Evolutionary conservation across 192 early-diverging fungal species (phyloP).

Genomic region (Linderina pennispora): DNA sequence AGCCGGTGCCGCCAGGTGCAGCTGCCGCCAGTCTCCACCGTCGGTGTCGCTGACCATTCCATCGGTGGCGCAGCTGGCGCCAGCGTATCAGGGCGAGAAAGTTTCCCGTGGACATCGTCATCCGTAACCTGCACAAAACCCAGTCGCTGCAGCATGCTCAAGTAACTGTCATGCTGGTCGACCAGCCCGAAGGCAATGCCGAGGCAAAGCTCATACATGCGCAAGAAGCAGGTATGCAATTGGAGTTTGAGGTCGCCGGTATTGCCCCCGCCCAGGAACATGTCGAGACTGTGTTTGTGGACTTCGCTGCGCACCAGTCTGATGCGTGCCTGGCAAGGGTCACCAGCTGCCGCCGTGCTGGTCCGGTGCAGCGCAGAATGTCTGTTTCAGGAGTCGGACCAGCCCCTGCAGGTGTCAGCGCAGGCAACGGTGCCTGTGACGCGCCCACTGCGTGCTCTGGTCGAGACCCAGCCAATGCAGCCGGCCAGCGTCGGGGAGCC

Average conservation of each 20-base stretch:
- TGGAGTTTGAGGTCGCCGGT: too few relatives aligned
- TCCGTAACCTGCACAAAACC: conserved; percentile 11
- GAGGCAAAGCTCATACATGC: too few relatives aligned
- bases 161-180: too few relatives aligned
- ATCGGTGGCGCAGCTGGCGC: conserved; percentile 8
- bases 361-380: background rate
- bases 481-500: conserved; percentile 4
- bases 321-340: background rate
- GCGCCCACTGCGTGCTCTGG: conserved; percentile 14
- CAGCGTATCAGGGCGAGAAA: conserved; percentile 29
- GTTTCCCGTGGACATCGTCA: conserved; percentile 20
- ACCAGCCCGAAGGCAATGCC: too few relatives aligned
- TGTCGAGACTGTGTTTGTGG: too few relatives aligned
- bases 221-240: too few relatives aligned
- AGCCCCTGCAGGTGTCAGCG: background rate
- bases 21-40: conserved; percentile 4
- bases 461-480: conserved; percentile 5
- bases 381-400: too few relatives aligned
- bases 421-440: conserved; percentile 17
- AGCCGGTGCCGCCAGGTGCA: conserved; percentile 27
- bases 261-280: too few relatives aligned
- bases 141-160: background rate
- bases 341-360: background rate
- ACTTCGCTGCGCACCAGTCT: too few relatives aligned
- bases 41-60: conserved; percentile 7